A percentile compares a stretch with the other conserved stretches of the same genome.
Evolutionary conservation across 441 rosid species (phyloP).

Genomic region (Gossypium gossypioides): DNA sequence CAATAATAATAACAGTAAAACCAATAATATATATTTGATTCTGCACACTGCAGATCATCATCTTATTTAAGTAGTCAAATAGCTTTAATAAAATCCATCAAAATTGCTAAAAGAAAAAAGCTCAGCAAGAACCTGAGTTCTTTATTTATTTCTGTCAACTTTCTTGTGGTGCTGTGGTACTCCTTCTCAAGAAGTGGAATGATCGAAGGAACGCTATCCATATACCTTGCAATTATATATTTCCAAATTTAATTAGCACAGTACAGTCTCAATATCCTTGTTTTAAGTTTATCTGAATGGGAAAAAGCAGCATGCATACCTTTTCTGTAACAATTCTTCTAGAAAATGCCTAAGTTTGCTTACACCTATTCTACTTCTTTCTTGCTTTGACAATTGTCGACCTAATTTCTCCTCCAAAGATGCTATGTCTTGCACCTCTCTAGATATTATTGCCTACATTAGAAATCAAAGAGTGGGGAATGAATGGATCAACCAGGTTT

Average conservation of each 20-base stretch:
- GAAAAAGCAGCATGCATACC: slow-evolving; percentile 27
- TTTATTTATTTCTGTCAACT: slow-evolving; percentile 62
- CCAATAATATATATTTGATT: background rate
- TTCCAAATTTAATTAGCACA: slow-evolving; percentile 10
- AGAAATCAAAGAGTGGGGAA: background rate
- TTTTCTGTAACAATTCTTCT: slow-evolving; percentile 79
- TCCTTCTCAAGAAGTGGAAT: slow-evolving; percentile 92
- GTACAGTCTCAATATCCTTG: background rate
- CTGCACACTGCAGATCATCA: background rate
- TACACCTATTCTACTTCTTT: slow-evolving; percentile 74
- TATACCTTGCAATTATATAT: slow-evolving; percentile 49
- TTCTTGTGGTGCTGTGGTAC: slow-evolving; percentile 53
- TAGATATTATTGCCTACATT: slow-evolving; percentile 52
- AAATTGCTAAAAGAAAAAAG: slow-evolving; percentile 6
- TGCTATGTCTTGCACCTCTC: slow-evolving; percentile 66
- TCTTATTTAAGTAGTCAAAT: background rate
- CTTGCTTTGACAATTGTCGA: slow-evolving; percentile 64
- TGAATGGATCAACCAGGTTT: background rate
- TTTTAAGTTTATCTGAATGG: slow-evolving; percentile 1
- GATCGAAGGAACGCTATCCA: slow-evolving; percentile 78
- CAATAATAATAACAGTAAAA: background rate
- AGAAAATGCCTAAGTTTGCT: slow-evolving; percentile 79
- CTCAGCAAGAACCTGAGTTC: slow-evolving; percentile 56
- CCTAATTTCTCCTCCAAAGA: slow-evolving; percentile 79
- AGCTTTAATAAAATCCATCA: background rate